Evolutionary conservation across 306 rosid genomes (phyloP).

Genomic region (Pueraria montana): DNA sequence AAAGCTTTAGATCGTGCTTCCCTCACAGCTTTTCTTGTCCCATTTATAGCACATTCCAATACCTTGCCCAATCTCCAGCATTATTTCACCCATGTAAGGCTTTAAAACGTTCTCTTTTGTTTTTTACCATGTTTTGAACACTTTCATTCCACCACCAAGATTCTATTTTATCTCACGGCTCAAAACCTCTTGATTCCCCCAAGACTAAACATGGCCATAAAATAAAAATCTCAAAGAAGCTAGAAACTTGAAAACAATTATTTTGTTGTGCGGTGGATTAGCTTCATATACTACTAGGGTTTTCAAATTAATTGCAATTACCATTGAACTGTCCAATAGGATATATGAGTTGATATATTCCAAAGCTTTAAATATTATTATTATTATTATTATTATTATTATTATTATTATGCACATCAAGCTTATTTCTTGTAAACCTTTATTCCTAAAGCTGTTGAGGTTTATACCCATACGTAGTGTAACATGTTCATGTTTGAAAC

Average conservation of each 20-base stretch:
- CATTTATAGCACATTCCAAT: not conserved
- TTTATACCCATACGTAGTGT: not conserved
- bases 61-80: not conserved
- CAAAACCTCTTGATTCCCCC: not conserved
- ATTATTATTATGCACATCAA: not conserved
- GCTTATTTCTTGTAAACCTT: not conserved
- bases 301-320: not conserved
- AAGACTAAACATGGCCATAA: not conserved
- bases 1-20: not conserved
- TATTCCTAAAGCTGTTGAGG: not conserved
- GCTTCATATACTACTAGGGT: not conserved
- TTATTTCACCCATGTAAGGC: not conserved
- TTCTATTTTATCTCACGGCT: not conserved
- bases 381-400: too few species aligned
- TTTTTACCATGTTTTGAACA: not conserved
- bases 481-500: not conserved
- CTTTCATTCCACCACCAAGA: not conserved
- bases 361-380: not conserved
- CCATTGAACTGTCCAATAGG: not conserved
- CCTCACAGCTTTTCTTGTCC: not conserved
- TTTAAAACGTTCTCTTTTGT: too few species aligned
- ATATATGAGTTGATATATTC: not conserved
- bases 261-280: not conserved
- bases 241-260: not conserved
- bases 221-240: not conserved